These are phyloP conservation scores for Rhododendron vialii DNA, from an alignment of 148 eudicot species.

Conservation along the genomic window DNA sequence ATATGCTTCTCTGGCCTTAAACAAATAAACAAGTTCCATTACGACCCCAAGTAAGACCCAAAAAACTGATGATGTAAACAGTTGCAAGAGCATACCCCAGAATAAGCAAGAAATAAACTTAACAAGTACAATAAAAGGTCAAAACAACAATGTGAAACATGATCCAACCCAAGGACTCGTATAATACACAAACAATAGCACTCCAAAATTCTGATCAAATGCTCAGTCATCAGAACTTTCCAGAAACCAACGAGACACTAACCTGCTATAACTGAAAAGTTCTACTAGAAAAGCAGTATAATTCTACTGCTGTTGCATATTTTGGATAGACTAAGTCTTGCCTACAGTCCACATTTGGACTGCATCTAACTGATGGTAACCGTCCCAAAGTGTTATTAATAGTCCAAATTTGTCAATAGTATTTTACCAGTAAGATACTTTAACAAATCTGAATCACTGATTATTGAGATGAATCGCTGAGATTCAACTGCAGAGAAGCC, in stretches of 20 bases:
- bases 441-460: too few species aligned
- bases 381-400: background rate
- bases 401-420: background rate
- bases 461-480: background rate
- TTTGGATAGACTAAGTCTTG: background rate
- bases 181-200: background rate
- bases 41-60: background rate
- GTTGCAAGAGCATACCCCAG: background rate
- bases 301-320: background rate
- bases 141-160: background rate
- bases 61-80: background rate
- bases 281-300: background rate
- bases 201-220: conserved; percentile 2
- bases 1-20: background rate
- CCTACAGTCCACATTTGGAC: background rate
- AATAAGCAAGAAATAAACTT: background rate
- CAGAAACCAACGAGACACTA: background rate
- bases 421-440: background rate
- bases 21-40: background rate
- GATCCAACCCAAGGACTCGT: background rate
- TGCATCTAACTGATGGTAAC: background rate
- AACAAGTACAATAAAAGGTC: background rate
- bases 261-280: background rate
- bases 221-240: background rate
- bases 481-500: too few species aligned